These are phyloP conservation scores for Colletotrichum tropicicola DNA, from an alignment of 2,329 filamentous ascomycete species.

Conservation along the genomic window DNA sequence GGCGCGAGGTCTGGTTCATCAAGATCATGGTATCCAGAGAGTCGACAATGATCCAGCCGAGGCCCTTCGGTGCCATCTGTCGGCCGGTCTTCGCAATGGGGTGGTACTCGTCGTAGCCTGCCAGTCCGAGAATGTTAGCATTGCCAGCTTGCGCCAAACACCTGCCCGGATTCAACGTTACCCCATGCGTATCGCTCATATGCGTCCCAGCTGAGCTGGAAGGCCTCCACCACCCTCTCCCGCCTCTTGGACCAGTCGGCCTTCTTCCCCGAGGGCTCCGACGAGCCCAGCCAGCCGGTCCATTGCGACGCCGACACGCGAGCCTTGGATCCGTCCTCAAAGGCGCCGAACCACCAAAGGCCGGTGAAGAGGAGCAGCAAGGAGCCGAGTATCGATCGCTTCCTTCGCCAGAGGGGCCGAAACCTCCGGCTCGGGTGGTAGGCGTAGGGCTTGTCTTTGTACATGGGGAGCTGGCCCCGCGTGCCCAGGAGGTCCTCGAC, in stretches of 20 bases:
- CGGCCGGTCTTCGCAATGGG: constrained; percentile 81
- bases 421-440: constrained; percentile 69
- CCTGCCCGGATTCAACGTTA: constrained; percentile 53
- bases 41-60: constrained; percentile 99
- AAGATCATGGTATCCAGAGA: constrained; percentile 96
- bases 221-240: constrained; percentile 87
- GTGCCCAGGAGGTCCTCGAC: constrained; percentile 73
- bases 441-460: constrained; percentile 97
- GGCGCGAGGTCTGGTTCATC: constrained; percentile 92
- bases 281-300: constrained; percentile 63
- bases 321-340: constrained; percentile 48
- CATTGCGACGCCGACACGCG: constrained; percentile 52
- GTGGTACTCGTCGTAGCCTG: constrained; percentile 86
- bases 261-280: constrained; percentile 49
- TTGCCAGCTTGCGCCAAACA: not conserved
- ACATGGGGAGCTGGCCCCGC: constrained; percentile 80
- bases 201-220: constrained; percentile 89
- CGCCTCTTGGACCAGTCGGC: constrained; percentile 82
- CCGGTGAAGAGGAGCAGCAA: constrained; percentile 62
- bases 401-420: constrained; percentile 69
- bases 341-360: constrained; percentile 77
- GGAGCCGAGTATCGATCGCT: constrained; percentile 64
- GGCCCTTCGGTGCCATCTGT: constrained; percentile 87
- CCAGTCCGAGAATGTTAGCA: constrained; percentile 1
- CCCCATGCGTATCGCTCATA: constrained; percentile 96